These are phyloP conservation scores for Trichomonascus vanleenenianus DNA, from an alignment of 805 yeast species.

Conservation along the genomic window DNA sequence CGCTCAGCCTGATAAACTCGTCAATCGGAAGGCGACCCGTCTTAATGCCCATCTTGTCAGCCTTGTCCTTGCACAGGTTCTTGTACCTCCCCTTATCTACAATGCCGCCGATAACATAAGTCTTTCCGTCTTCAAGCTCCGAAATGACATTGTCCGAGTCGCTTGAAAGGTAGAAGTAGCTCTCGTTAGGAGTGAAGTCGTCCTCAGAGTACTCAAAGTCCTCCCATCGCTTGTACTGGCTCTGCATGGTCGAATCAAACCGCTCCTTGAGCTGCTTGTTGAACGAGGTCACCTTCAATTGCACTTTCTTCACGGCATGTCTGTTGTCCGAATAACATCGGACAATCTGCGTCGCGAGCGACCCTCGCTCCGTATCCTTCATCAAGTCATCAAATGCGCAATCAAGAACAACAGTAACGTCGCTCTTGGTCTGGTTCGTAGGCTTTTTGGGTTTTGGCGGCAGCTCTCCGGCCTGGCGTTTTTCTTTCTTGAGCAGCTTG, in stretches of 20 bases:
- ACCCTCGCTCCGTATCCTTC: slow-evolving; percentile 62
- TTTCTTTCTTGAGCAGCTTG: slow-evolving; percentile 33
- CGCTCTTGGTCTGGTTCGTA: slow-evolving; percentile 27
- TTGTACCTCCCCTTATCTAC: slow-evolving; percentile 93
- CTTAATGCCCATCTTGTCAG: slow-evolving; percentile 57
- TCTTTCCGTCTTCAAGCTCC: slow-evolving; percentile 55
- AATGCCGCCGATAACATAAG: slow-evolving; percentile 90
- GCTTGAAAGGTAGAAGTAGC: slow-evolving; percentile 68
- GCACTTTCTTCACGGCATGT: slow-evolving; percentile 48
- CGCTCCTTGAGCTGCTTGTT: slow-evolving; percentile 56
- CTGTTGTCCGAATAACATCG: slow-evolving; percentile 76
- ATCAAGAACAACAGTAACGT: slow-evolving; percentile 61
- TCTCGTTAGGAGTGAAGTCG: slow-evolving; percentile 30
- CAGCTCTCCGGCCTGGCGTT: slow-evolving; percentile 27
- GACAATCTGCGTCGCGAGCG: slow-evolving; percentile 73
- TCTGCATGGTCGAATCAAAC: slow-evolving; percentile 53
- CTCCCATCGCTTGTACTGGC: slow-evolving; percentile 61
- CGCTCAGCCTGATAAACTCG: slow-evolving; percentile 71
- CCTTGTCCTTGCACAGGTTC: slow-evolving; percentile 71
- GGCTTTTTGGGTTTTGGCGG: slow-evolving; percentile 10
- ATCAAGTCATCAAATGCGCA: slow-evolving; percentile 87
- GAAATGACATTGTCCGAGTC: slow-evolving; percentile 71
- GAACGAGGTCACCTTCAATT: slow-evolving; percentile 56
- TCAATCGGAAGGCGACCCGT: slow-evolving; percentile 84
- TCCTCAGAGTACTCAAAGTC: slow-evolving; percentile 44